Evolutionary conservation across 139 green algal genomes (phyloP), one percentile per base, ranked within the genome.

Genomic region (Coelastrella sp.): DNA sequence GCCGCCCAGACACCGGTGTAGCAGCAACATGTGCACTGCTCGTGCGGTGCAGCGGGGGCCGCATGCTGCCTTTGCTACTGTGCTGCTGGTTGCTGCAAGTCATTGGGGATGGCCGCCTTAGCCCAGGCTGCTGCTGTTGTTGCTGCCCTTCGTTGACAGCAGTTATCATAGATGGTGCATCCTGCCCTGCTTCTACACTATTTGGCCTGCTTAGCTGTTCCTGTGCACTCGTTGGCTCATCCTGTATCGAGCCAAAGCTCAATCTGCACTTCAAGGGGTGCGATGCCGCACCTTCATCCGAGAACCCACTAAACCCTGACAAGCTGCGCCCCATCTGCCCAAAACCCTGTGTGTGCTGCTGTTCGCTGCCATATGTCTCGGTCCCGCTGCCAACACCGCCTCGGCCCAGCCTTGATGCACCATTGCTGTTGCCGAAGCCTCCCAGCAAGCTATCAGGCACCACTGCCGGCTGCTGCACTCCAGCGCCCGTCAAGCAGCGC

Each of bases 1-100:
- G 56, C 73, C 5, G 19, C n/a, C 17, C 64, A 65, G 16, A 58
- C 82, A 79, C 61, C 74, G 80, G 80, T 3, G 80, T 78, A 6
- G 81, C 60, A 77, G n/a, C 81, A 11, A 60, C 54, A 19, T 87
- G 82, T 14, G 74, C 74, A 57, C 78, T 68, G 54, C 78, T 23
- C 13, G 57, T 65, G 82, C 82, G 82, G 65, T 87, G 82, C 85
- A 89, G 56, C 10, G 85, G 73, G 20, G 73, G 85, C 71, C 73
- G 73, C 73, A 82, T 89, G 68, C 68, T 81, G 85, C 85, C 56
- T 11, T 54, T 73, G 10, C 17, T 71, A 56, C 71, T 71, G 85
- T 60, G 56, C 59, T 88, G 68, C 66, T 88, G 83, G n/a, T n/a
- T 71, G 61, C 61, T 71, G 61, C 61, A 71, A 71, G 61, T 13